Evolutionary conservation across 768 basidiomycete species (phyloP).

Genomic region (Tephrocybe sp.): DNA sequence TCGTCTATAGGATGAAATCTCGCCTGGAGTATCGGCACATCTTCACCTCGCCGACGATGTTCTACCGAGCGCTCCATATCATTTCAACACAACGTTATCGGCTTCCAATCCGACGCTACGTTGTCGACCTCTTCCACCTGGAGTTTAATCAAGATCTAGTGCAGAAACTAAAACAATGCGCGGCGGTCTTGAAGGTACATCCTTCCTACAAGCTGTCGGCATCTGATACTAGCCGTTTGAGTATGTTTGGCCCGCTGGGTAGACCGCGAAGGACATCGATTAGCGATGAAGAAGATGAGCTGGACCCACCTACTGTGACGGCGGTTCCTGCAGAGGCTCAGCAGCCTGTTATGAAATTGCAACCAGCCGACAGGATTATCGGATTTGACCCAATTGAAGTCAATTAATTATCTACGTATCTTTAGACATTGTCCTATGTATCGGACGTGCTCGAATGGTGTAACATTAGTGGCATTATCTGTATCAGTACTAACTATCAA

Average conservation of each 20-base stretch:
- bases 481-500: no score
- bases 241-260: slow-evolving; percentile 57
- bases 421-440: not conserved
- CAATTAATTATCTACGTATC: not conserved
- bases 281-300: slow-evolving; percentile 58
- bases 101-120: slow-evolving; percentile 87
- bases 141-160: slow-evolving; percentile 67
- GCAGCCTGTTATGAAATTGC: slow-evolving; percentile 55
- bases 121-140: slow-evolving; percentile 89
- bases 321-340: slow-evolving; percentile 24
- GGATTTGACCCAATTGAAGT: slow-evolving; percentile 42
- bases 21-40: slow-evolving; percentile 69
- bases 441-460: not conserved
- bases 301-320: slow-evolving; percentile 41
- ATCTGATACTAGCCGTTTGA: slow-evolving; percentile 46
- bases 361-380: slow-evolving; percentile 55
- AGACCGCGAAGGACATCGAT: slow-evolving; percentile 51
- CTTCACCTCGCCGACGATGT: slow-evolving; percentile 76
- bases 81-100: slow-evolving; percentile 90
- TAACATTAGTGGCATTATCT: no score
- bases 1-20: slow-evolving; percentile 64
- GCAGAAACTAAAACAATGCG: slow-evolving; percentile 49
- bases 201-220: slow-evolving; percentile 39
- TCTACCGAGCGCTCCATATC: slow-evolving; percentile 82
- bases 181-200: slow-evolving; percentile 46